Percentiles rank a stretch among this genome's conserved stretches.
phyloP scores from a whole-genome alignment of 768 basidiomycete species.

The Mycena belliarum region DNA sequence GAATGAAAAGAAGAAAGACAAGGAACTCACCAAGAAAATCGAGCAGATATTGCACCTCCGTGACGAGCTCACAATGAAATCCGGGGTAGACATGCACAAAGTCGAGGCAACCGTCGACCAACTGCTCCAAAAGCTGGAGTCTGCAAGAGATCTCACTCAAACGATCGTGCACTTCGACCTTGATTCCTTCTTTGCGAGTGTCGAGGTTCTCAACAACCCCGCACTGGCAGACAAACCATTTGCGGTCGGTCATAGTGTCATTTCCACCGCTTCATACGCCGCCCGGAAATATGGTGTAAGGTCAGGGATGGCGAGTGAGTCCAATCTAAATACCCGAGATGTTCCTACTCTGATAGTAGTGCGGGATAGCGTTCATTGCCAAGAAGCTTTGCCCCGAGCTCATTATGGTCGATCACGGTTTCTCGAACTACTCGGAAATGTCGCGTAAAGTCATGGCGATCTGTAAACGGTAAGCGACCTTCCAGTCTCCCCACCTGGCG shows the following conservation, averaged over 20 bases:
- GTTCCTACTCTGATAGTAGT: neutral
- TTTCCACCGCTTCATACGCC: slow-evolving; percentile 63
- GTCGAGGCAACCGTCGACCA: slow-evolving; percentile 70
- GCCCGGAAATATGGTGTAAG: slow-evolving; percentile 89
- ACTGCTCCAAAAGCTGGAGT: slow-evolving; percentile 70
- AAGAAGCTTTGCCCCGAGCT: slow-evolving; percentile 92
- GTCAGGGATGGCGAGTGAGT: slow-evolving; percentile 90
- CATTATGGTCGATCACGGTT: slow-evolving; percentile 61
- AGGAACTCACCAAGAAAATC: slow-evolving; percentile 79
- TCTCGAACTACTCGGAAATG: slow-evolving; percentile 66
- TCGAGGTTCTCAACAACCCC: slow-evolving; percentile 70
- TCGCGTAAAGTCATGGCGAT: slow-evolving; percentile 74
- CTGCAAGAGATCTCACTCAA: slow-evolving; percentile 75
- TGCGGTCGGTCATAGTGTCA: slow-evolving; percentile 33
- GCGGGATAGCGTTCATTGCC: slow-evolving; percentile 75
- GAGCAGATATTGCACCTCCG: slow-evolving; percentile 63
- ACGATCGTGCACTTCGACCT: slow-evolving; percentile 93
- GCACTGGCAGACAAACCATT: slow-evolving; percentile 71
- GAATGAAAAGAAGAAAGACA: slow-evolving; percentile 91
- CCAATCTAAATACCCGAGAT: neutral
- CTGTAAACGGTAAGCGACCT: slow-evolving; percentile 45
- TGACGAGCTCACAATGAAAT: slow-evolving; percentile 49
- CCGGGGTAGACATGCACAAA: slow-evolving; percentile 57
- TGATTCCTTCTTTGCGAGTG: slow-evolving; percentile 90
- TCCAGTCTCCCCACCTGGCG: neutral